phyloP scores from a whole-genome alignment of 2,329 filamentous ascomycete genomes.

The Didymella lethalis region DNA sequence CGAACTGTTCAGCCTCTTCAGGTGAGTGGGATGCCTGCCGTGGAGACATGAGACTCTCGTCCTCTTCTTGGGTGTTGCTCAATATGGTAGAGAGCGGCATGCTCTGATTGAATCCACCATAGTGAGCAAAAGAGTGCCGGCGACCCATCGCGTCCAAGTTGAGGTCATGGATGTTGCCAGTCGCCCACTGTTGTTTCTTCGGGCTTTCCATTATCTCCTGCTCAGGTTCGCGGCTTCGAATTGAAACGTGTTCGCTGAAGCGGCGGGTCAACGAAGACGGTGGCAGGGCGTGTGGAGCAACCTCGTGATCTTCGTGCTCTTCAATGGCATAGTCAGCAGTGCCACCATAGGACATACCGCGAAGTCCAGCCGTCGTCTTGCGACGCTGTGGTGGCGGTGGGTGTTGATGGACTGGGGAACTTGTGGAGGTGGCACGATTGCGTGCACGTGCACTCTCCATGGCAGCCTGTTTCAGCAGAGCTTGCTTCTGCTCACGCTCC shows the following conservation, averaged over 20 bases:
- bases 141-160: conserved; percentile 66
- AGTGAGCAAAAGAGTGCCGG: conserved; percentile 75
- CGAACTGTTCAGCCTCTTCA: conserved; percentile 66
- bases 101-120: conserved; percentile 36
- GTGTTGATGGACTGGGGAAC: conserved; percentile 38
- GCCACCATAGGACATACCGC: conserved; percentile 66
- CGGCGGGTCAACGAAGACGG: conserved; percentile 42
- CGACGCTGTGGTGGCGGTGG: conserved; percentile 31
- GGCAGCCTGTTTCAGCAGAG: conserved; percentile 49
- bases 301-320: conserved; percentile 71
- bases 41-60: conserved; percentile 38
- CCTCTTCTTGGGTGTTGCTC: conserved; percentile 44
- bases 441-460: conserved; percentile 47
- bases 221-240: conserved; percentile 33
- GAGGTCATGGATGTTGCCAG: conserved; percentile 34
- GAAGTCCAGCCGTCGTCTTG: conserved; percentile 58
- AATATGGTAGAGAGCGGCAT: conserved; percentile 37
- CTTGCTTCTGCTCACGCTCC: conserved; percentile 44
- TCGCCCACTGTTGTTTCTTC: conserved; percentile 42
- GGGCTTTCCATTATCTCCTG: conserved; percentile 33
- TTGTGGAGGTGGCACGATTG: conserved; percentile 40
- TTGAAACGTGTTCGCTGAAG: conserved; percentile 47
- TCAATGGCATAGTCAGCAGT: conserved; percentile 74
- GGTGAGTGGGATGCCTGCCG: conserved; percentile 49
- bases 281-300: conserved; percentile 53